Conservation (phyloP, 2,329 filamentous ascomycete species). For the Tolypocladium amazonense region DNA sequence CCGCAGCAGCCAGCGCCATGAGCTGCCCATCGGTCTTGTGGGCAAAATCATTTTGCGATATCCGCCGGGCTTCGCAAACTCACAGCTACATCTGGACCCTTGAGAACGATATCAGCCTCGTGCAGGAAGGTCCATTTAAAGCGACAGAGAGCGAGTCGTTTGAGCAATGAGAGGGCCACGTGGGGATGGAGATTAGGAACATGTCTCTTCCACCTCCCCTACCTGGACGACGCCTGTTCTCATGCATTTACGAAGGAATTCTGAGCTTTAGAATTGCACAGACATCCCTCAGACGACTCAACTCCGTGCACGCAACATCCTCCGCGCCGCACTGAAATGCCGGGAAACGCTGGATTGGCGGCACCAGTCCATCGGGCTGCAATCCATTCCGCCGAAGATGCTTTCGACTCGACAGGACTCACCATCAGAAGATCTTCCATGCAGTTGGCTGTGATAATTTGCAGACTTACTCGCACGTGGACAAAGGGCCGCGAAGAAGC, state of each 20-base stretch:
- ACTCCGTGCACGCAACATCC: background rate
- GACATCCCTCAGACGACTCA: background rate
- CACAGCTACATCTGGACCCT: background rate
- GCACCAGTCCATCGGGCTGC: background rate
- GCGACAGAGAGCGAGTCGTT: background rate
- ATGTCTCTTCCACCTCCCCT: background rate
- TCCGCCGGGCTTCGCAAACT: background rate
- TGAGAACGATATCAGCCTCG: background rate
- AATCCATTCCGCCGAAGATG: background rate
- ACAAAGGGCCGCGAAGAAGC: background rate
- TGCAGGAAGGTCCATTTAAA: background rate
- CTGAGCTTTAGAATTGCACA: background rate
- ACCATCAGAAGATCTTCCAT: background rate
- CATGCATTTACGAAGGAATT: background rate
- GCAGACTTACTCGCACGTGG: background rate
- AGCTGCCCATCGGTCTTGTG: conserved; percentile 1
- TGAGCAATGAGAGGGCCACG: background rate
- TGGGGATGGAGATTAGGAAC: background rate
- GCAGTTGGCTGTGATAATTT: background rate
- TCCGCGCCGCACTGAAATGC: background rate
- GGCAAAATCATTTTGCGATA: background rate
- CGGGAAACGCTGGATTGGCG: background rate
- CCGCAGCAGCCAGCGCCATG: conserved; percentile 21
- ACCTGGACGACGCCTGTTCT: background rate
- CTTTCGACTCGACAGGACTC: background rate